Conservation (phyloP, 257 asterid species). For the Lithospermum erythrorhizon region DNA sequence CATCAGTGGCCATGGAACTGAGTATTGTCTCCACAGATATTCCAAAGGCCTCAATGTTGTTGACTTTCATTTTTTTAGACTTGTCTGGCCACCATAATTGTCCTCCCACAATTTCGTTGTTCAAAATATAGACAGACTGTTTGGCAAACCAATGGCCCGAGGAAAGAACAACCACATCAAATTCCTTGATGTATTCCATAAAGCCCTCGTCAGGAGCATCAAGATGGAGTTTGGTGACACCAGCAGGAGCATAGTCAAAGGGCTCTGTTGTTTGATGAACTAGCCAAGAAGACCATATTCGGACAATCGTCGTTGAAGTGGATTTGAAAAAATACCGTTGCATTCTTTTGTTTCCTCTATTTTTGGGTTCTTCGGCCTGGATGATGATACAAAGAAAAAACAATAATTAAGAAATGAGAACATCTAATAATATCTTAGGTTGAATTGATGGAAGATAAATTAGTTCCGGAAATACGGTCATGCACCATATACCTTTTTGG, state of each 20-base stretch:
- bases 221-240: constrained; percentile 67
- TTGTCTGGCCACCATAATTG: constrained; percentile 86
- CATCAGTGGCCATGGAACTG: constrained; percentile 17
- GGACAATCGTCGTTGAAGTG: constrained; percentile 67
- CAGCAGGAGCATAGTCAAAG: constrained; percentile 61
- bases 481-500: no score
- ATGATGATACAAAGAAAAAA: constrained; percentile 3
- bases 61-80: constrained; percentile 32
- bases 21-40: constrained; percentile 42
- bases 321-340: constrained; percentile 82
- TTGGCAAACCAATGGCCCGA: constrained; percentile 99
- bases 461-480: no score
- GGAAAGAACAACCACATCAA: constrained; percentile 74
- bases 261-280: constrained; percentile 64
- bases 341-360: constrained; percentile 64
- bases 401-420: not conserved
- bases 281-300: constrained; percentile 98
- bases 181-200: constrained; percentile 50
- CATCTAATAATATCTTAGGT: not conserved
- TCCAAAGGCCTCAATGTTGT: constrained; percentile 44
- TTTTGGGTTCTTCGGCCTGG: constrained; percentile 77
- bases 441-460: no score
- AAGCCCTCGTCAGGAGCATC: constrained; percentile 73
- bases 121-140: constrained; percentile 67
- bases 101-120: constrained; percentile 83